phyloP scores from a whole-genome alignment of 495 filamentous ascomycete genomes.

The Xylaria curta region DNA sequence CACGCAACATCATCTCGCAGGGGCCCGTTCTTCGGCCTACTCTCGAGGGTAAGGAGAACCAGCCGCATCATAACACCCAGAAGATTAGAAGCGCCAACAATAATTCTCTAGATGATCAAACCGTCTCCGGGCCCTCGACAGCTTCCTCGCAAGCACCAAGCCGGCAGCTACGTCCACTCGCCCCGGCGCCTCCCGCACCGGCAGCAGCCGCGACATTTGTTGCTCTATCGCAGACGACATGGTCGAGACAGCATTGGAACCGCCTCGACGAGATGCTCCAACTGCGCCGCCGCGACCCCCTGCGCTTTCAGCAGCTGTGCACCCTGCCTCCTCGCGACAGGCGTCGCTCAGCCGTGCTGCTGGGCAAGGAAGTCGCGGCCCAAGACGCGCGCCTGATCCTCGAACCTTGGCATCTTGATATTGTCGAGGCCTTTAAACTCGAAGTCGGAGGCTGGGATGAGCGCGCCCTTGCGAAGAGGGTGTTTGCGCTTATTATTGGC shows the following conservation, averaged over 20 bases:
- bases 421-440: constrained; percentile 52
- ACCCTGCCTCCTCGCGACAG: constrained; percentile 22
- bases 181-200: not conserved
- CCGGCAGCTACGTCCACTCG: not conserved
- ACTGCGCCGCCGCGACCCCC: constrained; percentile 34
- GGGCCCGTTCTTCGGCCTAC: constrained; percentile 26
- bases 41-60: constrained; percentile 29
- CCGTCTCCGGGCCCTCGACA: not conserved
- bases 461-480: constrained; percentile 49
- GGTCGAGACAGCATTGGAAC: constrained; percentile 52
- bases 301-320: constrained; percentile 37
- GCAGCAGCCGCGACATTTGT: not conserved
- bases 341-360: constrained; percentile 29
- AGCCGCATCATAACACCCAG: constrained; percentile 21
- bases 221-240: constrained; percentile 44
- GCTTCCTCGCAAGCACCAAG: not conserved
- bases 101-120: constrained; percentile 21
- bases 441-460: constrained; percentile 55
- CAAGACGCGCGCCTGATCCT: constrained; percentile 48
- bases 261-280: constrained; percentile 48
- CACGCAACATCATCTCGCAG: constrained; percentile 19
- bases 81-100: constrained; percentile 16
- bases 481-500: constrained; percentile 58
- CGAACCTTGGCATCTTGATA: constrained; percentile 60
- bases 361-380: constrained; percentile 45